Base-by-base conservation (phyloP, 495 filamentous ascomycete genomes). In the Penicillium tannophilum region DNA sequence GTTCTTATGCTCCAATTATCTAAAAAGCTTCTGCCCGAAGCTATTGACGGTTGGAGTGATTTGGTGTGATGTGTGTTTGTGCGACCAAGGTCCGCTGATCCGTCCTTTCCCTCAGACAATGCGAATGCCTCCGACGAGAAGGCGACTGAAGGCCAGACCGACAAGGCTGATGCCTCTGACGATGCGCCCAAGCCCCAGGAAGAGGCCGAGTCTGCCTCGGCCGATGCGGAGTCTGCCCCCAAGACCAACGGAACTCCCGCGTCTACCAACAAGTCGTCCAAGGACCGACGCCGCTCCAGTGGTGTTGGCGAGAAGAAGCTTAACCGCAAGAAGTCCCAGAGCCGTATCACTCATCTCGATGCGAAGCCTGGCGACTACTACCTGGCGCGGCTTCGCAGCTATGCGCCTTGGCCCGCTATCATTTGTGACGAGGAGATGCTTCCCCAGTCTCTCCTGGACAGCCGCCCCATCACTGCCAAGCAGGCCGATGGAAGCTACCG, bases 351-450 rank as follows among this genome's bases (percentile, higher is more conserved):
- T 11, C 86, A 95, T 57, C 77, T 90, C 47, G 82, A 94, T 65
- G 91, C 88, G 56, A 78, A 93, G 75, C 89, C 93, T 2, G 93
- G 93, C 63, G 84, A 96, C 59, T 88, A 90, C 72, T 96, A 84
- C 75, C 88, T 92, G 52, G 90, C 91, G 57, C 87, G 90, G 65
- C 85, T 97, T 67, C 93, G 91, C 78, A 92, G 92, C 54, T 92
- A 89, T 75, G 91, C 92, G 12, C 86, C 88, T 43, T 97, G 93
- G 93, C 93, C 93, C 3, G 85, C 90, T 43, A 88, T 97, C 72
- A 85, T 97, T 58, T 91, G 88, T 64, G 91, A 96, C 67, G 93
- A 97, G 73, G 87, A 89, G 58, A 96, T 97, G 84, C 84, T 97
- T 10, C 92, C 92, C 0, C 69, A 82, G 36, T 83, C 79, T 28